phyloP scores from a whole-genome alignment of 73 alveolate genomes.

The Tetrahymena borealis region DNA sequence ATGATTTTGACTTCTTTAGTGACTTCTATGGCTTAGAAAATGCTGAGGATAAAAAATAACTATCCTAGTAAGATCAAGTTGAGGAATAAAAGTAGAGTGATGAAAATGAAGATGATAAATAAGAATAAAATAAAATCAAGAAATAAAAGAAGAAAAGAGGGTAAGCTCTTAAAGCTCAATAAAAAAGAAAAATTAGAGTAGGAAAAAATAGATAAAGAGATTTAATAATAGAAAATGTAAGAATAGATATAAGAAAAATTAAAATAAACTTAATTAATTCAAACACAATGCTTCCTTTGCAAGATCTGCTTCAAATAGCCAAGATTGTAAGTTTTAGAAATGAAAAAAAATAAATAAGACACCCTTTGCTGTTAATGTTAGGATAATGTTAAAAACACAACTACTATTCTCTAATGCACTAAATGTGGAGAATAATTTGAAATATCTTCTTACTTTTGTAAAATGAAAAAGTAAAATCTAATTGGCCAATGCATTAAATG shows the following conservation, averaged over 20 bases:
- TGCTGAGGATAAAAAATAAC: neutral
- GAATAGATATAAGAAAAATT: neutral
- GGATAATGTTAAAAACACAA: neutral
- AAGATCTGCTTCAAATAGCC: neutral
- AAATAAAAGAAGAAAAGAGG: too few relatives aligned
- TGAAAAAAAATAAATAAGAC: neutral
- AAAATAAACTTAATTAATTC: neutral
- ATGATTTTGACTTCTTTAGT: neutral
- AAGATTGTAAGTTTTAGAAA: neutral
- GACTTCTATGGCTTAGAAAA: neutral
- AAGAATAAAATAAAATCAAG: too few relatives aligned
- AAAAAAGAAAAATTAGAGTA: neutral
- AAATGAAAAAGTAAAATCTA: too few relatives aligned
- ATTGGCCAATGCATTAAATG: too few relatives aligned
- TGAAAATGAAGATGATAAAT: too few relatives aligned
- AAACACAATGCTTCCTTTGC: neutral
- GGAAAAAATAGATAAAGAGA: neutral
- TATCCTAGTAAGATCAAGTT: too few relatives aligned
- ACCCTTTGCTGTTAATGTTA: neutral
- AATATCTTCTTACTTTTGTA: neutral
- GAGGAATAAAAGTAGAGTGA: too few relatives aligned
- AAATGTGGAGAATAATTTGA: neutral
- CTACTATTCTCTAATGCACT: neutral
- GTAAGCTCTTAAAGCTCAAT: too few relatives aligned
- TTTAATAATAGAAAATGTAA: neutral